These are phyloP conservation scores for Raffaelea albimanens DNA, from an alignment of 2,329 filamentous ascomycete genomes.

Conservation along the genomic window DNA sequence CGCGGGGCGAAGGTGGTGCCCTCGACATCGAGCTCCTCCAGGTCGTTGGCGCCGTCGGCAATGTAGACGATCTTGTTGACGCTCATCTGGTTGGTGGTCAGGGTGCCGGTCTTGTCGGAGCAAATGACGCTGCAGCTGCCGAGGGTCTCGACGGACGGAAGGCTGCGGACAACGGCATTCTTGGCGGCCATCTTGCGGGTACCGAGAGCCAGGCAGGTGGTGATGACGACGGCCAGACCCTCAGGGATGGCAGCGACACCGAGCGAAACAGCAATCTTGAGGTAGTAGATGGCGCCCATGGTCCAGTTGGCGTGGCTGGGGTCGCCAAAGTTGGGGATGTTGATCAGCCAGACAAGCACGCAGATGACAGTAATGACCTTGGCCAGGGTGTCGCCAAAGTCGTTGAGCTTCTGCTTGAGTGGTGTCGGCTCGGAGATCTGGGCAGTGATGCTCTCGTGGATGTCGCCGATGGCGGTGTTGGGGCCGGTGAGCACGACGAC, in stretches of 20 bases:
- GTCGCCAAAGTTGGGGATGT: conserved; percentile 94
- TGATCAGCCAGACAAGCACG: conserved; percentile 94
- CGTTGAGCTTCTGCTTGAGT: conserved; percentile 96
- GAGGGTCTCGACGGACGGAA: conserved; percentile 94
- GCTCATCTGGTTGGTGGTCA: conserved; percentile 99
- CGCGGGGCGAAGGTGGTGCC: conserved; percentile 87
- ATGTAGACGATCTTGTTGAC: conserved; percentile 88
- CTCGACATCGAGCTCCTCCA: conserved; percentile 83
- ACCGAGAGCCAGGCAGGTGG: conserved; percentile 91
- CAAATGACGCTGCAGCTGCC: conserved; percentile 99
- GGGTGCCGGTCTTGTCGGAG: conserved; percentile 96
- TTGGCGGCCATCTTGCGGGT: conserved; percentile 98
- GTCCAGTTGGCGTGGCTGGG: conserved; percentile 86
- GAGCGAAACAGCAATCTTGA: conserved; percentile 97
- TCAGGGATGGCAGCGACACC: conserved; percentile 97
- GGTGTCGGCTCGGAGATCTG: conserved; percentile 98
- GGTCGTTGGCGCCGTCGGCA: conserved; percentile 57
- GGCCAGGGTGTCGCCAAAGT: conserved; percentile 90
- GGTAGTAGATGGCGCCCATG: conserved; percentile 97
- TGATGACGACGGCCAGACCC: conserved; percentile 95
- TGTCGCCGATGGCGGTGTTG: conserved; percentile 92
- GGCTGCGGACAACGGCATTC: conserved; percentile 90
- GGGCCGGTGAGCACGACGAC: conserved; percentile 84
- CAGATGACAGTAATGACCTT: conserved; percentile 99
- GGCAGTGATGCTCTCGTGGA: conserved; percentile 95